A percentile compares a stretch with the other conserved stretches of the same genome.
phyloP scores from a whole-genome alignment of 768 basidiomycete genomes.

The Lactarius hengduanensis region DNA sequence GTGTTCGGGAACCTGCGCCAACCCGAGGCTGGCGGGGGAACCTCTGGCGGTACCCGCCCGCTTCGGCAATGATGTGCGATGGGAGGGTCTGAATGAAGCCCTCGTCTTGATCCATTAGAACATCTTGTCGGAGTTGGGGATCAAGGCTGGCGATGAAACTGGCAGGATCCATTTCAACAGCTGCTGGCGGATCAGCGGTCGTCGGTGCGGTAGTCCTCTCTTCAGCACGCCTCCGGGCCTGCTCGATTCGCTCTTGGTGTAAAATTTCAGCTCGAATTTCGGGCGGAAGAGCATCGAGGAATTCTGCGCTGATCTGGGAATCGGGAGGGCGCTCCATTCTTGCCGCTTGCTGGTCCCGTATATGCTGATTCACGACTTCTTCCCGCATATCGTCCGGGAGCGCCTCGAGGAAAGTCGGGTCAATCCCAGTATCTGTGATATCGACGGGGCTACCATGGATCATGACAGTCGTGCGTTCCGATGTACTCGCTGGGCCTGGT shows the following conservation, averaged over 20 bases:
- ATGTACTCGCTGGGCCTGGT: slow-evolving; percentile 38
- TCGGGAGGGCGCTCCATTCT: slow-evolving; percentile 71
- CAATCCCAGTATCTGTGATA: slow-evolving; percentile 98
- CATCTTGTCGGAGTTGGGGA: slow-evolving; percentile 84
- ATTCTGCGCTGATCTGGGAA: slow-evolving; percentile 91
- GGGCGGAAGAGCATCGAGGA: slow-evolving; percentile 92
- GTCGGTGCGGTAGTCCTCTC: slow-evolving; percentile 38
- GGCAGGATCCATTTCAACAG: slow-evolving; percentile 75
- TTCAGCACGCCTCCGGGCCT: slow-evolving; percentile 52
- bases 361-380: slow-evolving; percentile 95
- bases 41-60: slow-evolving; percentile 65
- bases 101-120: slow-evolving; percentile 86
- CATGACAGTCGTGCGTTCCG: slow-evolving; percentile 77
- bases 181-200: slow-evolving; percentile 40
- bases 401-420: slow-evolving; percentile 96
- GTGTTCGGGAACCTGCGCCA: slow-evolving; percentile 23
- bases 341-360: slow-evolving; percentile 85
- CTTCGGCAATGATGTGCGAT: slow-evolving; percentile 84
- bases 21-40: slow-evolving; percentile 27
- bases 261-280: slow-evolving; percentile 97
- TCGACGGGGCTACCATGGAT: slow-evolving; percentile 93
- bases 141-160: slow-evolving; percentile 92
- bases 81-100: slow-evolving; percentile 80
- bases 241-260: slow-evolving; percentile 89
- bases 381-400: slow-evolving; percentile 98